Conservation (phyloP, 192 early-diverging fungal species). For the Backusella mclennaniae region DNA sequence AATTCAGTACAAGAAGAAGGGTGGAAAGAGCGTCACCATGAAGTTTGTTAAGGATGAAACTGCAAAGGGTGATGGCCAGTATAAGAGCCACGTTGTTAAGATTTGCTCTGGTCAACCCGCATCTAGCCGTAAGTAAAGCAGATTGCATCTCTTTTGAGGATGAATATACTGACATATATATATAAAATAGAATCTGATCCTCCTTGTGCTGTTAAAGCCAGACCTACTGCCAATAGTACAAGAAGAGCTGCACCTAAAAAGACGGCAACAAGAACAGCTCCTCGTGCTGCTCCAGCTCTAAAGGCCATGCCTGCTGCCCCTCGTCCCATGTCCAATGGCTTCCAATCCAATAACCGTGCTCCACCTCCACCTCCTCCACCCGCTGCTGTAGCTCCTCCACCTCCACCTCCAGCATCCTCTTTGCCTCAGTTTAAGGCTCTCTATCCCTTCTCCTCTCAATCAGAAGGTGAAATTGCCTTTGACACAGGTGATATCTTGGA, state of each 20-base stretch:
- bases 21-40: constrained; percentile 64
- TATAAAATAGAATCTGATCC: constrained; percentile 20
- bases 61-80: constrained; percentile 46
- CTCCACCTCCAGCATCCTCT: constrained; percentile 38
- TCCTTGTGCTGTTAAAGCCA: constrained; percentile 33
- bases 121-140: constrained; percentile 38
- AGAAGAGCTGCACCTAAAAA: constrained; percentile 10
- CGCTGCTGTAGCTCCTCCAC: constrained; percentile 45
- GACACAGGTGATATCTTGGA: constrained; percentile 66
- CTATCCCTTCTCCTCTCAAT: constrained; percentile 65
- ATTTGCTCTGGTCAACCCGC: constrained; percentile 62
- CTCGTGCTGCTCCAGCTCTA: not conserved
- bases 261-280: not conserved
- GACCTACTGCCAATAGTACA: constrained; percentile 10
- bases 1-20: constrained; percentile 72
- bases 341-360: constrained; percentile 9
- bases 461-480: constrained; percentile 64
- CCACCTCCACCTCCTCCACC: constrained; percentile 58
- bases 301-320: not conserved
- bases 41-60: constrained; percentile 76
- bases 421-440: constrained; percentile 62
- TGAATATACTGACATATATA: not conserved
- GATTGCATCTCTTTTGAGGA: not conserved
- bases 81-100: constrained; percentile 71
- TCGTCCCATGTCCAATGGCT: constrained; percentile 11